These are phyloP conservation scores for Podila epicladia DNA, from an alignment of 192 early-diverging fungal genomes.

Conservation along the genomic window DNA sequence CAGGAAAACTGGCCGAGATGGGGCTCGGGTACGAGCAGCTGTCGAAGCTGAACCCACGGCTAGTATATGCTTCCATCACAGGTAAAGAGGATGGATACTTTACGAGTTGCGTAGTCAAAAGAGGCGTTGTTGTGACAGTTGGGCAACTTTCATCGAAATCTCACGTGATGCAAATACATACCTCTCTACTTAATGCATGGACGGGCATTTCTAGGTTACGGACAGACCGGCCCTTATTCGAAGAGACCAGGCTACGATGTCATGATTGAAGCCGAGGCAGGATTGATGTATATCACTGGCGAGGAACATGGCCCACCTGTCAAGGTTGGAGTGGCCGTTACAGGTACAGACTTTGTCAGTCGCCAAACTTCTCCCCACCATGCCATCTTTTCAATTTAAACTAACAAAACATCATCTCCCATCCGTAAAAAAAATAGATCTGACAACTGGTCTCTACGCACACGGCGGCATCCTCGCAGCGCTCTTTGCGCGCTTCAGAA, in stretches of 20 bases:
- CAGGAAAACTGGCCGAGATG: constrained; percentile 82
- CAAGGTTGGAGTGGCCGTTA: constrained; percentile 98
- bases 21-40: constrained; percentile 84
- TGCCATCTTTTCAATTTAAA: background rate
- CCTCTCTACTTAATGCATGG: background rate
- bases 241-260: constrained; percentile 91
- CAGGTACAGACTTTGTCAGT: constrained; percentile 66
- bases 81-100: constrained; percentile 22
- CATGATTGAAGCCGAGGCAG: constrained; percentile 89
- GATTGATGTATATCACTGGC: constrained; percentile 97
- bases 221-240: constrained; percentile 85
- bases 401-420: background rate
- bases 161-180: background rate
- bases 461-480: constrained; percentile 92
- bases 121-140: no score
- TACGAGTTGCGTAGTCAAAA: no score
- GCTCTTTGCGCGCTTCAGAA: constrained; percentile 67
- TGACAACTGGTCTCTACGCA: constrained; percentile 79
- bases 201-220: constrained; percentile 69
- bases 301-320: constrained; percentile 84
- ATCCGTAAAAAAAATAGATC: constrained; percentile 49
- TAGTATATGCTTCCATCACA: constrained; percentile 91
- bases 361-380: background rate
- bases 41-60: constrained; percentile 70
- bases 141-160: background rate